Base-by-base conservation (phyloP, 768 basidiomycete species). In the Tricholoma matsutake region DNA sequence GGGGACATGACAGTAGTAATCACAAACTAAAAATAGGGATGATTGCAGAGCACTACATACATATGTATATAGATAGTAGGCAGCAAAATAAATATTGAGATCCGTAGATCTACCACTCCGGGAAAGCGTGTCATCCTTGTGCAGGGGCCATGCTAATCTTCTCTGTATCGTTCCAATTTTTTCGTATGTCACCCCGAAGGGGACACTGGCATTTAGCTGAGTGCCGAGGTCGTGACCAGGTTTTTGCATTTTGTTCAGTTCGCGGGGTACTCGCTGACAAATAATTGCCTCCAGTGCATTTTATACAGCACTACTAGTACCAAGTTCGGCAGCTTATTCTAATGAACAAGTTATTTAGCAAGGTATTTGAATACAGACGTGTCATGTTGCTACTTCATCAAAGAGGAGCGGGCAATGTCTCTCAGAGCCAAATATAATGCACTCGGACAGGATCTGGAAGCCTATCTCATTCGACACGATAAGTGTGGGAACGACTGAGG, bases 141-240 rank as follows among this genome's bases (percentile, higher is more conserved):
- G 95, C 94, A 96, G 94, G 95, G 94, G 94, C 95, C 92, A 96
- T 96, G 94, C 94, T 96, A 95, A 96, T 95, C 94, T 96, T 96
- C 94, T 96, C 94, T 94, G 94, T 95, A 96, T 95, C 91, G 92
- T 94, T 95, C 91, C 93, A 94, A 94, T 91, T 92, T 94, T 94
- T 91, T 89, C 88, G 86, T 92, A 89, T 91, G 91, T 87, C 88
- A 88, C 91, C 87, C 87, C 87, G 86, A 89, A 89, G 87, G 87
- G 88, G 86, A 87, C 86, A 85, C 2, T 59, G 39, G 1, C 16
- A 8, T 20, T 22, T 63, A 18, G 3, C 1, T 1, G 39, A 14
- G 9, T 28, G 14, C 5, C 18, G 2, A 18, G 13, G 18, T 4
- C 25, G 31, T 32, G 39, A 59, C 28, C 22, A 52, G 51, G 37